Evolutionary conservation across 192 early-diverging fungal genomes (phyloP).

Genomic region (Chytriomyces sp.): DNA sequence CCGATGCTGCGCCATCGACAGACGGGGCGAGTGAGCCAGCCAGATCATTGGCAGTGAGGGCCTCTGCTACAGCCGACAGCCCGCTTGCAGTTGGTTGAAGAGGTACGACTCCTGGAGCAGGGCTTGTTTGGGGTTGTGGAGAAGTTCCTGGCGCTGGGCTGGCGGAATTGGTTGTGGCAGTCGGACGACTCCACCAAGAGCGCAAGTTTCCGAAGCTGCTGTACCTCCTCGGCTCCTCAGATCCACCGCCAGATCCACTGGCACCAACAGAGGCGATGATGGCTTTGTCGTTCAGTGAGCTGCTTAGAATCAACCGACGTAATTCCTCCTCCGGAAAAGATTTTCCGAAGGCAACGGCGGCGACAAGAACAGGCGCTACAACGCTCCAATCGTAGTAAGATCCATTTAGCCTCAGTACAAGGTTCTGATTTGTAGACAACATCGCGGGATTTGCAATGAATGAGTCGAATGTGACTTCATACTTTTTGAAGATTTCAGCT

Average conservation of each 20-base stretch:
- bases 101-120: not conserved
- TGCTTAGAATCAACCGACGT: not conserved
- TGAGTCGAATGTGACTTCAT: slow-evolving; percentile 57
- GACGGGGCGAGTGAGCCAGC: not conserved
- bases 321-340: slow-evolving; percentile 46
- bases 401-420: slow-evolving; percentile 60
- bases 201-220: slow-evolving; percentile 35
- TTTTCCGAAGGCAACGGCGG: slow-evolving; percentile 60
- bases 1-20: not conserved
- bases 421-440: slow-evolving; percentile 52
- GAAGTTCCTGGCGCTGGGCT: not conserved
- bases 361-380: slow-evolving; percentile 63
- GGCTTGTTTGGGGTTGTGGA: not conserved
- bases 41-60: not conserved
- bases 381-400: slow-evolving; percentile 65
- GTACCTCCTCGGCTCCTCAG: slow-evolving; percentile 28
- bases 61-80: not conserved
- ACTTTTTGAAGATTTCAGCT: slow-evolving; percentile 48
- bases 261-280: not conserved
- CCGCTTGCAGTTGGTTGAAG: not conserved
- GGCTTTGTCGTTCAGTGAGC: slow-evolving; percentile 2
- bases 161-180: not conserved
- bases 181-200: slow-evolving; percentile 40
- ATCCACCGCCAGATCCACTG: not conserved
- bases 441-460: slow-evolving; percentile 55